Evolutionary conservation across 495 filamentous ascomycete genomes (phyloP), one percentile per base, ranked within the genome.

Genomic region (Annulohypoxylon bovei): DNA sequence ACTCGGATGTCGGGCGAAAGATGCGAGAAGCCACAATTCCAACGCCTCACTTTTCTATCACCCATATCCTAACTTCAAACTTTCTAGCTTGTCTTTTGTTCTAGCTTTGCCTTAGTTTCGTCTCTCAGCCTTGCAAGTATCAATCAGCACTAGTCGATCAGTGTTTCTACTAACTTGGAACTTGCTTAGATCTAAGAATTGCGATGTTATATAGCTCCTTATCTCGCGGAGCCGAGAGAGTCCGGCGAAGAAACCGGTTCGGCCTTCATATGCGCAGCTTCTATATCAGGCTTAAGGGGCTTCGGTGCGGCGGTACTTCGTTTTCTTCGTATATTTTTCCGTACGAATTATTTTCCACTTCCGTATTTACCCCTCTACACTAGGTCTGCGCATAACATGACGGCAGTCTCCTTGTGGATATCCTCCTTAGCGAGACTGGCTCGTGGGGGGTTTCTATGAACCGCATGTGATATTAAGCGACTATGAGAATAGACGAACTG

Each of bases 111-210:
- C 28, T 40, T 23, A 14, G 32, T 23, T 57, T 30, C 11, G 18
- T 27, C 42, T 52, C 46, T 54, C 59, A 72, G 69, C 69, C 69
- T 72, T 54, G 64, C 39, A 60, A 20, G 28, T 46, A 32, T 25
- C 37, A 71, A 40, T 62, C 33, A 56, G 32, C 49, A 22, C 23
- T 50, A 53, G 52, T 37, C 37, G 60, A 65, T 65, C 60, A 18
- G 20, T 55, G 54, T 70, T 60, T 64, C 35, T 47, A 47, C 32
- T 37, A n/a, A 27, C 37, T 60, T 39, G 54, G 61, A 60, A 70
- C 55, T 35, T 58, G 30, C 44, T 60, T 61, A 32, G 49, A 59
- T 32, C 46, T 35, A 42, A 46, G 56, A 18, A 30, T 33, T 58
- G 22, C 30, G 35, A 32, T 54, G 16, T 20, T 3, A 27, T 35